phyloP scores from a whole-genome alignment of 1,284 basidiomycete genomes.

The Pyrrhoderma noxium region DNA sequence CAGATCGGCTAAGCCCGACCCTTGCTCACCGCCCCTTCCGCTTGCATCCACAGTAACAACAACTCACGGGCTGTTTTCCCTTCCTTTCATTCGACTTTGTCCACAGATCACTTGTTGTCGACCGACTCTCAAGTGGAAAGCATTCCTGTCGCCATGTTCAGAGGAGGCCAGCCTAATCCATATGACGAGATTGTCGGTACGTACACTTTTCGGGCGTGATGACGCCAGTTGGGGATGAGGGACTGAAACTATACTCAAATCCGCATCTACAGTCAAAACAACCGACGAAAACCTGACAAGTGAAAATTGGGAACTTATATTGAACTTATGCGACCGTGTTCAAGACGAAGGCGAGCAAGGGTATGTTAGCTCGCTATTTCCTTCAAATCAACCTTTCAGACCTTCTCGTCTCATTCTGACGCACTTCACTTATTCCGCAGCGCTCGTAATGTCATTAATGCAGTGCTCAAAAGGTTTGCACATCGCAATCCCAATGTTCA shows the following conservation, averaged over 20 bases:
- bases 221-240: too few relatives aligned
- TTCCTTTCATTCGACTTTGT: neutral
- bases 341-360: constrained; percentile 79
- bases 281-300: constrained; percentile 91
- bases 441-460: constrained; percentile 78
- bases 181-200: constrained; percentile 93
- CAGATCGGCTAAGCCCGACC: too few relatives aligned
- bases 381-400: neutral
- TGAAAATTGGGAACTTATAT: constrained; percentile 94
- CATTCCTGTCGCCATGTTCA: constrained; percentile 46
- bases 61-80: neutral
- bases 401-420: neutral
- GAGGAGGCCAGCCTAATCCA: constrained; percentile 58
- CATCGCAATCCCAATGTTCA: constrained; percentile 98
- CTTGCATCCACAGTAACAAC: neutral
- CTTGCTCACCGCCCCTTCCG: neutral
- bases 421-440: constrained; percentile 35
- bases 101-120: neutral
- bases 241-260: constrained; percentile 3
- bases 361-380: constrained; percentile 37
- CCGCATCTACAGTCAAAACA: constrained; percentile 54
- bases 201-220: constrained; percentile 27
- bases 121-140: neutral
- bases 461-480: constrained; percentile 83
- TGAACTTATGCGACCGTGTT: constrained; percentile 97